Conservation (phyloP, 2,329 filamentous ascomycete genomes). For the Zarea fungicola region DNA sequence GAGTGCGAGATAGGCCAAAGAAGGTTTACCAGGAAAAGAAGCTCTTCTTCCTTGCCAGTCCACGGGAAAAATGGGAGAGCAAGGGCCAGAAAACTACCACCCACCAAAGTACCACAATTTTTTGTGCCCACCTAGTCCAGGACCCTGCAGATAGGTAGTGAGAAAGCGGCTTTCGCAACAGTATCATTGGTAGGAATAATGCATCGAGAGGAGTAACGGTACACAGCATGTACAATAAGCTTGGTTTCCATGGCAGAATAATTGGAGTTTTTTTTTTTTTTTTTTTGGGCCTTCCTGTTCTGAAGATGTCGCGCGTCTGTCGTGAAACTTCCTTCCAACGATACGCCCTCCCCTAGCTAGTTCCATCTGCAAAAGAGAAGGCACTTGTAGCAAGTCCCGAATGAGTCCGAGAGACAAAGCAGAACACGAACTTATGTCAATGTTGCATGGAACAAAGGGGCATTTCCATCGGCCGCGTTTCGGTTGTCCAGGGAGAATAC, state of each 20-base stretch:
- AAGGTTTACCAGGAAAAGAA: no score
- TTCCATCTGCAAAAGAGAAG: background rate
- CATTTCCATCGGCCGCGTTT: background rate
- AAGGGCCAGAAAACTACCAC: no score
- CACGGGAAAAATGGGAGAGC: no score
- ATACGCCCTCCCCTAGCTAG: conserved; percentile 7
- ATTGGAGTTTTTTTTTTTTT: conserved; percentile 1
- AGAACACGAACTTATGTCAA: no score
- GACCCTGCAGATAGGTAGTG: no score
- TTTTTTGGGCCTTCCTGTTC: no score
- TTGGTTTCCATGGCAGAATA: conserved; percentile 9
- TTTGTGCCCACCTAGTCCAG: no score
- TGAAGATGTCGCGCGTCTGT: conserved; percentile 5
- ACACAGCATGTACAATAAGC: background rate
- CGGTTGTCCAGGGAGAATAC: background rate
- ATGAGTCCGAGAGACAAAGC: conserved; percentile 1
- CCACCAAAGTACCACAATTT: no score
- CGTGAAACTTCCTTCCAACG: background rate
- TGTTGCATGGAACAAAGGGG: no score
- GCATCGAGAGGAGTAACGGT: background rate
- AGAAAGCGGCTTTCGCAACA: background rate
- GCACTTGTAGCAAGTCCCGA: background rate
- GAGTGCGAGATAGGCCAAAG: background rate
- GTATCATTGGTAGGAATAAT: background rate
- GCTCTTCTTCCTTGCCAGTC: no score